Evolutionary conservation across 2,329 filamentous ascomycete species (phyloP).

Genomic region (Orbilia blumenaviensis): DNA sequence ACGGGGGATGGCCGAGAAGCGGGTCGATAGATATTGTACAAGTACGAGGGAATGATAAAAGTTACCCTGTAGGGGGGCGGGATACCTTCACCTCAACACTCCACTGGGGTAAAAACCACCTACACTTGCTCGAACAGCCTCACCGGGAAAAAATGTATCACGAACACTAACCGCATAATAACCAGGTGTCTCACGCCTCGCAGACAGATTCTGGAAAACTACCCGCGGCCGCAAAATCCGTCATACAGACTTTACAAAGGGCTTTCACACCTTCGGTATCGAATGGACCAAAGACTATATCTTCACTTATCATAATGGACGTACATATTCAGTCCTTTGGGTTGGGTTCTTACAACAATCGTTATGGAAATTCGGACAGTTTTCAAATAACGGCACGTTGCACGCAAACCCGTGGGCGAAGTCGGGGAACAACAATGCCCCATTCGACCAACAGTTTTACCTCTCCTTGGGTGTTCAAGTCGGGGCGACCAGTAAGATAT

Average conservation of each 20-base stretch:
- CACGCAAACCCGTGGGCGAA: constrained; percentile 18
- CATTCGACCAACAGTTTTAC: constrained; percentile 81
- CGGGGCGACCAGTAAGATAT: constrained; percentile 70
- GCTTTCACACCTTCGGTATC: constrained; percentile 65
- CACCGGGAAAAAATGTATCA: constrained; percentile 4
- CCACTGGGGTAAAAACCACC: constrained; percentile 63
- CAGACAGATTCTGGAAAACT: constrained; percentile 59
- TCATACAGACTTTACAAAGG: constrained; percentile 61
- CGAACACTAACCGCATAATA: constrained; percentile 2
- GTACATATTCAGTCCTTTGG: constrained; percentile 14
- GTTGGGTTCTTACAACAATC: constrained; percentile 17
- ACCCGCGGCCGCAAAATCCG: constrained; percentile 59
- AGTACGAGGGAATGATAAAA: constrained; percentile 62
- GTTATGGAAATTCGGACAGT: constrained; percentile 16
- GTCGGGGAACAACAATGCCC: constrained; percentile 66
- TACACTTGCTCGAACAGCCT: too few species aligned
- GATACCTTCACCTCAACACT: constrained; percentile 63
- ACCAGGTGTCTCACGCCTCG: constrained; percentile 25
- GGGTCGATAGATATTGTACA: constrained; percentile 68
- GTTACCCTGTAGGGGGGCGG: constrained; percentile 62
- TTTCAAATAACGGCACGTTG: constrained; percentile 18
- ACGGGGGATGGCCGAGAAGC: constrained; percentile 66
- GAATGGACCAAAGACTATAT: constrained; percentile 90
- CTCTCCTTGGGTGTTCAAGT: constrained; percentile 79
- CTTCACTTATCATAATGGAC: constrained; percentile 79